Evolutionary conservation across 805 yeast species (phyloP).

Genomic region (Novakomyces olei): DNA sequence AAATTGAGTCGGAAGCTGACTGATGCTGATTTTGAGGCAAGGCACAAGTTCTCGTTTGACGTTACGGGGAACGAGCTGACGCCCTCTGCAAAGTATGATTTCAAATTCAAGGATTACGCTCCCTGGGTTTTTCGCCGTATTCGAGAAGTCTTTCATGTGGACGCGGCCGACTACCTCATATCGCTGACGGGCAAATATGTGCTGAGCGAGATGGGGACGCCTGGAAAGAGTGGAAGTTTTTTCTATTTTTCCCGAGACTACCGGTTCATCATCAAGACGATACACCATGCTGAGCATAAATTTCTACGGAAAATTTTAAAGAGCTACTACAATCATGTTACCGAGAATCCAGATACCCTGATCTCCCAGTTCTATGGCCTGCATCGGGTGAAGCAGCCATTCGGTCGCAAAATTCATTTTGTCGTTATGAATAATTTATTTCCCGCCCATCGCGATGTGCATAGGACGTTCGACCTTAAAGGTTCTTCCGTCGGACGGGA

Average conservation of each 20-base stretch:
- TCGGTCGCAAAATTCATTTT: slow-evolving; percentile 64
- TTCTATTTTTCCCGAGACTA: slow-evolving; percentile 88
- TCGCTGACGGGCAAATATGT: slow-evolving; percentile 85
- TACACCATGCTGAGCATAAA: slow-evolving; percentile 78
- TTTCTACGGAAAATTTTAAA: slow-evolving; percentile 52
- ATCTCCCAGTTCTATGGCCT: slow-evolving; percentile 91
- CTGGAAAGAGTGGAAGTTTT: slow-evolving; percentile 92
- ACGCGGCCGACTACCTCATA: slow-evolving; percentile 86
- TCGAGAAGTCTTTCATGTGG: slow-evolving; percentile 58
- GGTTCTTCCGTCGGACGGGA: slow-evolving; percentile 77
- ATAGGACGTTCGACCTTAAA: slow-evolving; percentile 68
- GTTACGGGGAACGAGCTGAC: slow-evolving; percentile 63
- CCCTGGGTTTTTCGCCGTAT: slow-evolving; percentile 86
- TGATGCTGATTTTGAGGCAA: slow-evolving; percentile 45
- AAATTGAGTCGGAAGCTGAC: slow-evolving; percentile 56
- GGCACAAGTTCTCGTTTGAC: slow-evolving; percentile 69
- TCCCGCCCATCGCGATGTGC: slow-evolving; percentile 79
- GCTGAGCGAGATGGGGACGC: slow-evolving; percentile 76
- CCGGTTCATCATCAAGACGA: slow-evolving; percentile 84
- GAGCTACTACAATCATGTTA: slow-evolving; percentile 62
- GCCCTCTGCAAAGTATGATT: slow-evolving; percentile 85
- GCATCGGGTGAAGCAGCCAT: slow-evolving; percentile 79
- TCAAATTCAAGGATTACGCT: slow-evolving; percentile 87
- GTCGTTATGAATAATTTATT: slow-evolving; percentile 91
- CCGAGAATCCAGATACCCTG: slow-evolving; percentile 65